Base-by-base conservation (phyloP, 1,139 yeast species). In the Williopsis jadinii region DNA sequence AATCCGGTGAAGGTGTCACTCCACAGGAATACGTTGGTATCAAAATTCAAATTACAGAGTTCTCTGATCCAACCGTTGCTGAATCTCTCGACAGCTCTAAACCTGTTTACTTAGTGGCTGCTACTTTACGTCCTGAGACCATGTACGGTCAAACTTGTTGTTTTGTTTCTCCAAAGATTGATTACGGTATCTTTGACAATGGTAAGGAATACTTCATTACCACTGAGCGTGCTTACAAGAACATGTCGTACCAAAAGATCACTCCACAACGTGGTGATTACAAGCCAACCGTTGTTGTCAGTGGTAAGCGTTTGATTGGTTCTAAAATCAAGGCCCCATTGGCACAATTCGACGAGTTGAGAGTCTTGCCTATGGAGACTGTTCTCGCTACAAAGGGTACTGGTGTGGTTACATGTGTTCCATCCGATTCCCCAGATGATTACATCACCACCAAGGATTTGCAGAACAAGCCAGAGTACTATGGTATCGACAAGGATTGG, bases 81-180 rank as follows among this genome's bases (percentile, higher is more conserved):
- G 83, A 94, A 26, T 57, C 65, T 41, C 68, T 90, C 36, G 69
- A 69, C 37, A 68, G 70, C 40, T 66, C 73, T 36, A 86, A 85
- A 67, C 82, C 80, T 53, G 73, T 88, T 33, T 88, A 64, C 67
- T 72, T 92, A 49, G 88, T 94, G 41, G 98, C 99, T 47, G 98
- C 98, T 32, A 92, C 98, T 54, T 78, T 94, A 57, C 84, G 99
- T 70, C 97, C 99, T 32, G 99, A 92, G 70, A 92, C 99, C 54
- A 87, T 94, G 97, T 90, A 90, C 59, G 98, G 97, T 51, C 98
- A 94, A 71, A 84, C 96, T 3, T 86, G 96, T 73, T 90, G 97
- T 73, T 94, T 92, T 58, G 97, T 92, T 29, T 86, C 96, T 37
- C 97, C 97, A 59, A 88, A 86, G 70, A 85, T 92, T 56, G 78